Conservation (phyloP, 2,329 filamentous ascomycete genomes). For the Penicillium decumbens region DNA sequence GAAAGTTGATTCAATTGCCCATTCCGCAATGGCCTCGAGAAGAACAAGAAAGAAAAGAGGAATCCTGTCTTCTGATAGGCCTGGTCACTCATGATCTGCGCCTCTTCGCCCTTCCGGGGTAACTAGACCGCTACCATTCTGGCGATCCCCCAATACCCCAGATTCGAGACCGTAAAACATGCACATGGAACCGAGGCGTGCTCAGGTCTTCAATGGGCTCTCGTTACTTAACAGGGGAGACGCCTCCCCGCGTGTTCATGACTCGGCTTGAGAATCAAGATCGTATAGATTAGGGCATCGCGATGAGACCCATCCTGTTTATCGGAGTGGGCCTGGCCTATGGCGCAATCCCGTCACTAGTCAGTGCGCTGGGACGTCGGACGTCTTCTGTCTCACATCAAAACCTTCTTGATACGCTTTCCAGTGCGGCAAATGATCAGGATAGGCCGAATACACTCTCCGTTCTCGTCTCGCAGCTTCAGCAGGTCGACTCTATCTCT, state of each 20-base stretch:
- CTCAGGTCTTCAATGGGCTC: background rate
- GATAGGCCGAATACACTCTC: background rate
- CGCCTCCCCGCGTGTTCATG: background rate
- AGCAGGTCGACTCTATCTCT: background rate
- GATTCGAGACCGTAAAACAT: background rate
- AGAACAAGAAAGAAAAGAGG: background rate
- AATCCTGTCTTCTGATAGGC: background rate
- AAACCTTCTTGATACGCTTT: background rate
- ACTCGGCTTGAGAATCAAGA: background rate
- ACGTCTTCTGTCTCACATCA: background rate
- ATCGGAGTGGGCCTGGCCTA: background rate
- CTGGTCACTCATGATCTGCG: background rate
- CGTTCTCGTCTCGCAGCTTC: background rate
- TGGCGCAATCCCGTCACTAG: background rate
- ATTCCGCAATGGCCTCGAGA: background rate
- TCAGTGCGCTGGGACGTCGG: background rate
- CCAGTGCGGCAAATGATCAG: constrained; percentile 1
- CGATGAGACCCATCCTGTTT: background rate
- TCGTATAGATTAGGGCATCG: background rate
- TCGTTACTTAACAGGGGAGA: background rate
- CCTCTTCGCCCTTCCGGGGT: background rate
- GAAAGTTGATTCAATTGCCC: background rate
- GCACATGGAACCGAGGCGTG: background rate
- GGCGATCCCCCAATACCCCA: background rate
- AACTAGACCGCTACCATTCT: background rate